These are phyloP conservation scores for Chloris gayana DNA, from an alignment of 176 grass and related monocot species.

Conservation along the genomic window DNA sequence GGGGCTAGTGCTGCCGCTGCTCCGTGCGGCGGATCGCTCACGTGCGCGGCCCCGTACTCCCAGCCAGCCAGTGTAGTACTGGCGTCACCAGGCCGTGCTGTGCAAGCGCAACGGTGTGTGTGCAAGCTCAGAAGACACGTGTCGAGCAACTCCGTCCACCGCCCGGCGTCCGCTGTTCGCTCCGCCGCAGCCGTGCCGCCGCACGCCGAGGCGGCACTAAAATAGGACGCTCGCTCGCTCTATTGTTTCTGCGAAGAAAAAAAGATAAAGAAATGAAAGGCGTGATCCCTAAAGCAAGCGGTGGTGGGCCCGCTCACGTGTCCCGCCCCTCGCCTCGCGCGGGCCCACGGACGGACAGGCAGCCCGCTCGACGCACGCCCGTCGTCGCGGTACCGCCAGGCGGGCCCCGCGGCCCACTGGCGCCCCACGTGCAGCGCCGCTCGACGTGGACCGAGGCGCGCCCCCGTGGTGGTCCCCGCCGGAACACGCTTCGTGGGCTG, in stretches of 20 bases:
- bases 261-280: not conserved
- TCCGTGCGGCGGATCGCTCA: slow-evolving; percentile 34
- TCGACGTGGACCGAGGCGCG: slow-evolving; percentile 51
- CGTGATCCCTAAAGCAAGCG: slow-evolving; percentile 35
- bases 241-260: too few relatives aligned
- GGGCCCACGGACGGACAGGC: not conserved
- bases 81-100: not conserved
- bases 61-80: too few relatives aligned
- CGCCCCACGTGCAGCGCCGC: slow-evolving; percentile 53
- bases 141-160: not conserved
- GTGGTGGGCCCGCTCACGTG: slow-evolving; percentile 48
- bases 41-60: slow-evolving; percentile 12
- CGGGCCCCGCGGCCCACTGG: slow-evolving; percentile 24
- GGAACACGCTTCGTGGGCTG: slow-evolving; percentile 48
- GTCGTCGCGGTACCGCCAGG: not conserved
- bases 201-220: slow-evolving; percentile 42
- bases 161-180: not conserved
- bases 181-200: not conserved
- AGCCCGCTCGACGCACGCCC: not conserved
- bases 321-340: not conserved
- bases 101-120: not conserved
- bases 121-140: not conserved
- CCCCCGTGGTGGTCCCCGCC: not conserved
- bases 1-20: not conserved
- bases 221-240: slow-evolving; percentile 6